phyloP scores from a whole-genome alignment of 495 filamentous ascomycete species.

The Penicillium flavigenum region DNA sequence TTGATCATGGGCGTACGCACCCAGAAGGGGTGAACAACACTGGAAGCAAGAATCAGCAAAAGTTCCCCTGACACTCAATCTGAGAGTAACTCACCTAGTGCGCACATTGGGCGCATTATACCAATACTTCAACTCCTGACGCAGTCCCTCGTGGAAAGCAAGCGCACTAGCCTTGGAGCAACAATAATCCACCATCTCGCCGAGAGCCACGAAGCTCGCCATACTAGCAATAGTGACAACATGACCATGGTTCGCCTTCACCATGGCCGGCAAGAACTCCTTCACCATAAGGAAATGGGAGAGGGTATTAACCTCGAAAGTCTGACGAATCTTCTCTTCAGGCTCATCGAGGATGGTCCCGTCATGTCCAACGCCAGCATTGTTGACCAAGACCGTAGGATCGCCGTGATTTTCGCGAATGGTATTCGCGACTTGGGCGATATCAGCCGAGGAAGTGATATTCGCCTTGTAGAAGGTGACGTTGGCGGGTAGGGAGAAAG shows the following conservation, averaged over 20 bases:
- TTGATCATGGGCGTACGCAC: constrained; percentile 49
- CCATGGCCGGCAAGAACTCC: constrained; percentile 62
- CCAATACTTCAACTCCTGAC: constrained; percentile 44
- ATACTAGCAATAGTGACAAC: constrained; percentile 57
- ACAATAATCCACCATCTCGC: constrained; percentile 55
- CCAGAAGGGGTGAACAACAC: constrained; percentile 47
- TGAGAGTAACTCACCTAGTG: constrained; percentile 35
- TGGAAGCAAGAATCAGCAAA: constrained; percentile 9
- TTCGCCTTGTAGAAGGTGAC: constrained; percentile 51
- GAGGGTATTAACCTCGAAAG: constrained; percentile 61
- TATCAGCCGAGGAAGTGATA: constrained; percentile 49
- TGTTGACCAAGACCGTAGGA: constrained; percentile 60
- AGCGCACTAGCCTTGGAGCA: constrained; percentile 57
- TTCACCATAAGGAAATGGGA: constrained; percentile 57
- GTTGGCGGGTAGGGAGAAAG: constrained; percentile 37
- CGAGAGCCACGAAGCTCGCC: constrained; percentile 51
- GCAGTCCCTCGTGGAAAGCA: constrained; percentile 53
- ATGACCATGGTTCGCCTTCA: constrained; percentile 59
- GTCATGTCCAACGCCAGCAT: constrained; percentile 54
- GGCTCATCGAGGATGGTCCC: constrained; percentile 48
- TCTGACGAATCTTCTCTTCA: constrained; percentile 45
- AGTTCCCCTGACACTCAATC: neutral
- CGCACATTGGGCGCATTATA: constrained; percentile 46
- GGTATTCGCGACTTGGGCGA: constrained; percentile 43
- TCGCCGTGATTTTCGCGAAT: constrained; percentile 50